Evolutionary conservation across 2,329 filamentous ascomycete genomes (phyloP), one percentile per base, ranked within the genome.

Genomic region (Alternaria panax): DNA sequence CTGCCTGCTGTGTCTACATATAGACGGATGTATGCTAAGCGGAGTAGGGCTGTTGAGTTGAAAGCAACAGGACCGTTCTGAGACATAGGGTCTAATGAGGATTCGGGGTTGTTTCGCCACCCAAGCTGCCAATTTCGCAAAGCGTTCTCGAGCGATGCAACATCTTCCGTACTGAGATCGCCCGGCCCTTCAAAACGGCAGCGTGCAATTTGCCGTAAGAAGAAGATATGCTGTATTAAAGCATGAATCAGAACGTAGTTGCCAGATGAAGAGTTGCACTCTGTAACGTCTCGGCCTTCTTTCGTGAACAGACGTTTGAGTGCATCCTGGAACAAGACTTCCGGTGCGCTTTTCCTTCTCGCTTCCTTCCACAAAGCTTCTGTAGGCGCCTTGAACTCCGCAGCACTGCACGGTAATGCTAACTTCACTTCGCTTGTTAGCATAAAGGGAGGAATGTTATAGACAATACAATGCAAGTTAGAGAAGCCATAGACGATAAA

Each of bases 191-290:
- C 66, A 50, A 72, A 74, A 4, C 72, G 70, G 56, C 74, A 77
- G 58, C 73, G 66, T 8, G 71, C 65, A 28, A 77, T 67, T 59
- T 90, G 86, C 66, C 90, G 89, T 22, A 90, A 75, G 36, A 91
- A 81, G 72, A 89, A 92, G 16, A 92, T 88, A 62, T 91, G 88
- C 67, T 92, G 90, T 11, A 92, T 84, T 24, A 92, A 74, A 4
- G 88, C 89, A 68, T 92, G 89, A 3, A 92, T 89, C 32, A 92
- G 80, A 7, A 91, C 85, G 64, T 92, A 91, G 67, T 90, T 90
- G 1, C 89, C 90, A 7, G 73, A 68, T 7, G 72, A 73, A 1
- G 74, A 74, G 25, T 70, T 75, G 32, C 60, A 66, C 42, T 75
- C 66, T 3, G 75, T 75, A 14, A 76, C 66, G 32, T 76, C 70